A percentile compares a stretch with the other conserved stretches of the same genome.
Evolutionary conservation across 148 eudicot genomes (phyloP).

Genomic region (Heliosperma pusillum): DNA sequence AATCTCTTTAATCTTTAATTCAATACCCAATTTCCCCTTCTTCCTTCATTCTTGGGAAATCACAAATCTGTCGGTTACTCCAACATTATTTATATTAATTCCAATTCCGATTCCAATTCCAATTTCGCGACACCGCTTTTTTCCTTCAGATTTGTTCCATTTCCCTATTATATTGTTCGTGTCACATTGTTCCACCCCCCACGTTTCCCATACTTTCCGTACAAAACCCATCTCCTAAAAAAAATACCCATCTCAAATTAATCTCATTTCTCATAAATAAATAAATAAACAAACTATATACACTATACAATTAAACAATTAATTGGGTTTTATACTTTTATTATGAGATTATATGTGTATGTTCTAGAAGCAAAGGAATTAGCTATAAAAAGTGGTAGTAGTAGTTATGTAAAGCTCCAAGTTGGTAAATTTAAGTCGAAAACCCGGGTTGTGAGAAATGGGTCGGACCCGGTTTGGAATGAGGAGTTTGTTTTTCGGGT

Average conservation of each 20-base stretch:
- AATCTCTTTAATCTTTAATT: neutral
- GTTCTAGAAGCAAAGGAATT: slow-evolving; percentile 63
- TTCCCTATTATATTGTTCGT: slow-evolving; percentile 25
- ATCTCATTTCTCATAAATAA: neutral
- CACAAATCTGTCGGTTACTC: neutral
- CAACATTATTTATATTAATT: no score
- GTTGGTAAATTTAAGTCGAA: slow-evolving; percentile 70
- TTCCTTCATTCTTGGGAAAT: neutral
- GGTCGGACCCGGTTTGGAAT: slow-evolving; percentile 73
- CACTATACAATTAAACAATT: neutral
- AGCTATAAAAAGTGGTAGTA: slow-evolving; percentile 29
- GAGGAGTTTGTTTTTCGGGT: slow-evolving; percentile 88
- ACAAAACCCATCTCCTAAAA: slow-evolving; percentile 12
- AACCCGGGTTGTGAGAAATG: slow-evolving; percentile 44
- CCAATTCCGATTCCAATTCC: neutral
- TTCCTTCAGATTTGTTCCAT: neutral
- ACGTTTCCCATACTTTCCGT: slow-evolving; percentile 35
- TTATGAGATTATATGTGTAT: slow-evolving; percentile 68
- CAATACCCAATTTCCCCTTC: neutral
- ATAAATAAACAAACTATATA: neutral
- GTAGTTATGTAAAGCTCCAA: slow-evolving; percentile 62
- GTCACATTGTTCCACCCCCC: slow-evolving; percentile 41
- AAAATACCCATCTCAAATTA: slow-evolving; percentile 10
- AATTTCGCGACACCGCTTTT: slow-evolving; percentile 4
- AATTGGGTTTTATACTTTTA: neutral